Evolutionary conservation across 345 rosid species (phyloP), one percentile per base, ranked within the genome.

Genomic region (Pseudoturritis turrita): DNA sequence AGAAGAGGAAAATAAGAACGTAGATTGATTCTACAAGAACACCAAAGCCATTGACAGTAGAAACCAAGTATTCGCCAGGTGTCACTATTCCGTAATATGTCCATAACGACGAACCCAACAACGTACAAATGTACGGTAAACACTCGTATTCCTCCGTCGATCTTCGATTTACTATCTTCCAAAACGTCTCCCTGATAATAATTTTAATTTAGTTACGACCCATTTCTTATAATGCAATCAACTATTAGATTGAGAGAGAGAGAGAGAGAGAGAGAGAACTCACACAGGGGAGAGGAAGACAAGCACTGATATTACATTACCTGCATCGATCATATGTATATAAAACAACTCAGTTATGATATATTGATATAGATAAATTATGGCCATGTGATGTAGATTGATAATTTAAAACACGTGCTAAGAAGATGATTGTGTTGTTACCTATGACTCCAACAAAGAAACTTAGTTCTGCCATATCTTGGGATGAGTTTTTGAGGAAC

Each of bases 1-100:
- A 87, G 3, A 78, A 25, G 39, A 91, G 87, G 68, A 87, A 91
- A 4, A 87, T 53, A 41, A 75, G 45, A 12, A 87, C 59, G 52
- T 80, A 91, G 37, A 78, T 59, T 36, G 79, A 64, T 76, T 91
- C 91, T 14, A 77, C 90, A 1, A 91, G 4, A 64, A 55, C 71
- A n/a, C 96, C 97, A 62, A 91, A 89, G 10, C 91, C 84, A 74
- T 86, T 87, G 22, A 91, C 85, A 8, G 97, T 89, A 56, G 90
- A 79, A 5, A 91, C 87, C 63, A 91, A 83, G 56, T 72, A 84
- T n/a, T 61, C 85, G 25, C 90, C 93, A 17, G 96, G 87, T 58
- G 83, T 87, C 33, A 78, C 85, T 37, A 82, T 73, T 4, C 97
- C 96, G 62, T 91, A 91, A 71, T 87, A 91, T 28, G 91, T 86